Evolutionary conservation across 495 filamentous ascomycete genomes (phyloP).

Genomic region (Penicillium bovifimosum): DNA sequence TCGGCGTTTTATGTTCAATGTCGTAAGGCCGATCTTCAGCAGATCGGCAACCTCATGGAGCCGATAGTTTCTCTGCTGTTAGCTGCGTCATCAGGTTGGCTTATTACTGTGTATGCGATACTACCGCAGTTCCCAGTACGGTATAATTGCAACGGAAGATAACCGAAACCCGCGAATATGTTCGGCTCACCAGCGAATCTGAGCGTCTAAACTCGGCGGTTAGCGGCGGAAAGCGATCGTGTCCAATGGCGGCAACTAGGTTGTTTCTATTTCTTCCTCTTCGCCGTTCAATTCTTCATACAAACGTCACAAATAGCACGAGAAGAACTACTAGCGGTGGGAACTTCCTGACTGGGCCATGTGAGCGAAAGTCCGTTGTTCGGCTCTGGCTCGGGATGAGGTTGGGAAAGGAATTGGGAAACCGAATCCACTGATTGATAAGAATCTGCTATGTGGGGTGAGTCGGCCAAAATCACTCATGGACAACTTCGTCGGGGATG

Average conservation of each 20-base stretch:
- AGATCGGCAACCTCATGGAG: not conserved
- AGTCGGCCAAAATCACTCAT: slow-evolving; percentile 6
- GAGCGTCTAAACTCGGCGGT: not conserved
- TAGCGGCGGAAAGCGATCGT: not conserved
- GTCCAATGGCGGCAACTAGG: slow-evolving; percentile 7
- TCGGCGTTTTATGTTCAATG: no score
- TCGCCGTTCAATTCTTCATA: not conserved
- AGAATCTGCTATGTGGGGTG: slow-evolving; percentile 11
- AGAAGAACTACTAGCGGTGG: not conserved
- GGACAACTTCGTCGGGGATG: not conserved
- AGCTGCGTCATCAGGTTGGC: not conserved
- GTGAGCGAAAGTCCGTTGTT: slow-evolving; percentile 16
- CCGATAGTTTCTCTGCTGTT: not conserved
- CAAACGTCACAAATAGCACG: not conserved
- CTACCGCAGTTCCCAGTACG: no score
- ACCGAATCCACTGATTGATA: slow-evolving; percentile 28
- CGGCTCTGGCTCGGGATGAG: slow-evolving; percentile 13
- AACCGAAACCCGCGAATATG: not conserved
- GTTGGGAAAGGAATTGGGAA: slow-evolving; percentile 3
- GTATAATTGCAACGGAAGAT: not conserved
- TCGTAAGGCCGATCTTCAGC: no score
- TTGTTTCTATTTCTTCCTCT: not conserved
- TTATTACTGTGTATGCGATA: not conserved
- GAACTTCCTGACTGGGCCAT: not conserved
- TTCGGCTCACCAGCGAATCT: slow-evolving; percentile 1